Base-by-base conservation (phyloP, 2,329 filamentous ascomycete species). In the Hawksworthiomyces lignivorus region DNA sequence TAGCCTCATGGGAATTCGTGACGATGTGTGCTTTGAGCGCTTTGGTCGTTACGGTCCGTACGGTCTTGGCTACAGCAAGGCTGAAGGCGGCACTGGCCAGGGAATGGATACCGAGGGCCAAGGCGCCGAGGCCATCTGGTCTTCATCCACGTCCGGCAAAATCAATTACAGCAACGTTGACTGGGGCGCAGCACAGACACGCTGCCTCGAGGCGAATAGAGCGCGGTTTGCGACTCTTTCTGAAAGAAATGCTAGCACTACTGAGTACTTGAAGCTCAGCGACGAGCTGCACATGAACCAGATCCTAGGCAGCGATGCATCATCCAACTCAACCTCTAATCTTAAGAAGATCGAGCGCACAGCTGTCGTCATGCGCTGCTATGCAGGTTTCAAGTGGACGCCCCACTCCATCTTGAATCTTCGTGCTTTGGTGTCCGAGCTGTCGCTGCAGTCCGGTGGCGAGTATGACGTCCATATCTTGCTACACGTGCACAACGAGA, bases 31-130 rank as follows among this genome's bases (percentile, higher is more conserved):
- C 62, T 94, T 94, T 57, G 88, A 95, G 55, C 77, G 88, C 6
- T 94, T 87, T 56, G 85, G 87, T 15, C 77, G 88, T 35, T 76
- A 90, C 28, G 88, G 87, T 0, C 83, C 87, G 0, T 95, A 95
- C 55, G 88, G 88, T 0, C 67, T 88, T 30, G 88, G 88, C n/a
- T 94, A 94, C 61, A 77, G 75, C 52, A 72, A 75, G 45, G 75
- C 78, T 42, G 75, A 77, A 48, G 88, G 88, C 12, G 88, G 88
- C 18, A 62, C 76, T 0, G 77, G 75, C 20, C 78, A 88, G 41
- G 78, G 78, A n/a, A 69, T 84, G 43, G 84, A 87, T 29, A 80
- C 79, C 1, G 85, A 92, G 51, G 67, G 69, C 26, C 73, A 84
- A 17, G 86, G 82, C 67, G 76, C 73, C 39, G 71, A 82, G 22